These are phyloP conservation scores for Annulohypoxylon truncatum DNA, from an alignment of 2,329 filamentous ascomycete species.

Conservation along the genomic window DNA sequence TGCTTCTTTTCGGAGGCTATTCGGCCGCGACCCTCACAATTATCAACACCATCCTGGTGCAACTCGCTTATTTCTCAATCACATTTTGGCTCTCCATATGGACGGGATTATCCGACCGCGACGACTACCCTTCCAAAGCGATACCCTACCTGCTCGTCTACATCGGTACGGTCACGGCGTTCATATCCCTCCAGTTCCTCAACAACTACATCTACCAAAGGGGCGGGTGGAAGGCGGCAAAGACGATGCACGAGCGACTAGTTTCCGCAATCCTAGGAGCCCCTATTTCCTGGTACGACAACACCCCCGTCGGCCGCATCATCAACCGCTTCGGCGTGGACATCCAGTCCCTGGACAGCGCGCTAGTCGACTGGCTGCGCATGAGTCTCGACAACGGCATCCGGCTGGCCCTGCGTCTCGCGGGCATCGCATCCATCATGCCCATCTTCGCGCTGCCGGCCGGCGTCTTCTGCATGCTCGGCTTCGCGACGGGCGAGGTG, in stretches of 20 bases:
- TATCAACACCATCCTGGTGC: slow-evolving; percentile 36
- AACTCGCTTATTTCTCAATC: slow-evolving; percentile 41
- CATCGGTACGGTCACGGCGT: slow-evolving; percentile 17
- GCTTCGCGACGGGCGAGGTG: slow-evolving; percentile 61
- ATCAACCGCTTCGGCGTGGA: slow-evolving; percentile 65
- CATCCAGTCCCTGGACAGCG: slow-evolving; percentile 63
- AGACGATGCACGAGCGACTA: slow-evolving; percentile 60
- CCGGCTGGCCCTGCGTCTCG: slow-evolving; percentile 59
- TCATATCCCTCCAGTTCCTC: slow-evolving; percentile 31
- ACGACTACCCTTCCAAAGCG: slow-evolving; percentile 52
- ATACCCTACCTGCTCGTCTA: slow-evolving; percentile 46
- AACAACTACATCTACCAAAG: slow-evolving; percentile 46
- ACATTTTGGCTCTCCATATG: slow-evolving; percentile 42
- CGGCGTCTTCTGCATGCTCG: slow-evolving; percentile 58
- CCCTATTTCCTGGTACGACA: slow-evolving; percentile 64
- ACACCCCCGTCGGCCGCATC: slow-evolving; percentile 61
- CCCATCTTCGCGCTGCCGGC: slow-evolving; percentile 63
- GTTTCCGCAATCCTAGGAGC: slow-evolving; percentile 62
- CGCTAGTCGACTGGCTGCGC: slow-evolving; percentile 57
- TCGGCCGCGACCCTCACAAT: slow-evolving; percentile 28
- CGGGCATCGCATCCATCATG: slow-evolving; percentile 62
- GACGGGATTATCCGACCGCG: slow-evolving; percentile 52
- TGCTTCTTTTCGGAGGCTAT: slow-evolving; percentile 41
- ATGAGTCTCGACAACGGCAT: slow-evolving; percentile 55
- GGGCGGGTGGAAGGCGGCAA: slow-evolving; percentile 60